These are phyloP conservation scores for Gilbertella persicaria DNA, from an alignment of 371 early-diverging fungal species.

Conservation along the genomic window DNA sequence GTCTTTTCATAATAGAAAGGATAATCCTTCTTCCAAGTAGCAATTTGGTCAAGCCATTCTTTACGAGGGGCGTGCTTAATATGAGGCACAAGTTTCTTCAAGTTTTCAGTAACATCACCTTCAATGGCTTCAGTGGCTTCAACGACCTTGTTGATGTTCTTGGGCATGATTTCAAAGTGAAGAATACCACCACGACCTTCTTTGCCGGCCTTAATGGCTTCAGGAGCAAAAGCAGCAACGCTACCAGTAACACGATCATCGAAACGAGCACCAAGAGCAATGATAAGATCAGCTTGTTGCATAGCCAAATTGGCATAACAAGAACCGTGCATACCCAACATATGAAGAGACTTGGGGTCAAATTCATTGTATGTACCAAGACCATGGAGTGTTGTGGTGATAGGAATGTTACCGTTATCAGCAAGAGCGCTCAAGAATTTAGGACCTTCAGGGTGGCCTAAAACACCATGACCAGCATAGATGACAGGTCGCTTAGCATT, in stretches of 20 bases:
- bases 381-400: constrained; percentile 93
- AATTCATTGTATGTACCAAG: constrained; percentile 92
- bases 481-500: constrained; percentile 90
- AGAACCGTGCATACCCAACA: constrained; percentile 98
- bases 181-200: constrained; percentile 94
- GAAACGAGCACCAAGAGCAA: constrained; percentile 97
- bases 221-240: constrained; percentile 86
- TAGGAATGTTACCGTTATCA: constrained; percentile 88
- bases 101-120: constrained; percentile 90
- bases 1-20: constrained; percentile 81
- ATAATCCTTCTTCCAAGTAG: constrained; percentile 87
- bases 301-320: constrained; percentile 97
- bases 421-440: constrained; percentile 78
- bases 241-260: constrained; percentile 98
- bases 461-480: constrained; percentile 93
- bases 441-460: constrained; percentile 83
- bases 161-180: constrained; percentile 98
- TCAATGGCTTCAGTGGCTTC: constrained; percentile 89
- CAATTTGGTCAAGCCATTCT: constrained; percentile 83
- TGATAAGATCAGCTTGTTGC: constrained; percentile 93
- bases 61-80: constrained; percentile 69
- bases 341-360: constrained; percentile 88
- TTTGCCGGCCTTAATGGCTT: constrained; percentile 84
- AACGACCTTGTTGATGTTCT: constrained; percentile 98
- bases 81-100: constrained; percentile 77